Evolutionary conservation across 345 rosid genomes (phyloP), one percentile per base, ranked within the genome.

Genomic region (Hevea brasiliensis): DNA sequence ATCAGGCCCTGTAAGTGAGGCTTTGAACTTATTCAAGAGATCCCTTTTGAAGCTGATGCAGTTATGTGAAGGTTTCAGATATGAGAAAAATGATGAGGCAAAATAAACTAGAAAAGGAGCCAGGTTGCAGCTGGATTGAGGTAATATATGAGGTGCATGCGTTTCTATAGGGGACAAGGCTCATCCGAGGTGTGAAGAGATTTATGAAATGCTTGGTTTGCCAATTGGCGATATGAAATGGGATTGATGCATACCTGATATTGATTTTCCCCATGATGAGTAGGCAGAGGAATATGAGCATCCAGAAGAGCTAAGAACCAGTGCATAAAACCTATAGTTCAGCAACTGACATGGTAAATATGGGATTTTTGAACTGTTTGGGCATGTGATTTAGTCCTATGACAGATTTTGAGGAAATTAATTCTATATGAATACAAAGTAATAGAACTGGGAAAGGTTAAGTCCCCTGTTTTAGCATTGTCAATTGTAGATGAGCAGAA

Each of bases 101-200:
- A 67, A 81, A 78, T 18, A 89, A 81, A 80, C 83, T 90, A 48
- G 90, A 85, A 80, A 94, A 94, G 83, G 97, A 94, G 81, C 98
- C 97, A 9, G 98, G 98, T 62, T 94, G 95, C 77, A 92, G 98
- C 82, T 92, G 98, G 98, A 86, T 94, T 58, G 95, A 90, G 84
- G 73, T 92, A 29, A 90, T 84, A 79, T 91, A 90, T 67, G 94
- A 86, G 80, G 83, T 94, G 41, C 94, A 90, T 61, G 70, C 87
- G 64, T 94, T 94, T 81, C 87, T 87, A 83, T 77, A 57, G 88
- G 86, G 20, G 94, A 90, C 72, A 84, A 84, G 73, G 84, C 90
- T 77, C 97, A 92, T 84, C 89, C 94, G 47, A 85, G 78, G 76
- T 79, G 82, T 29, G 76, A 76, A 72, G 96, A 88, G 76, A 85